phyloP scores from a whole-genome alignment of 371 early-diverging fungal species.

The Phascolomyces articulosus region DNA sequence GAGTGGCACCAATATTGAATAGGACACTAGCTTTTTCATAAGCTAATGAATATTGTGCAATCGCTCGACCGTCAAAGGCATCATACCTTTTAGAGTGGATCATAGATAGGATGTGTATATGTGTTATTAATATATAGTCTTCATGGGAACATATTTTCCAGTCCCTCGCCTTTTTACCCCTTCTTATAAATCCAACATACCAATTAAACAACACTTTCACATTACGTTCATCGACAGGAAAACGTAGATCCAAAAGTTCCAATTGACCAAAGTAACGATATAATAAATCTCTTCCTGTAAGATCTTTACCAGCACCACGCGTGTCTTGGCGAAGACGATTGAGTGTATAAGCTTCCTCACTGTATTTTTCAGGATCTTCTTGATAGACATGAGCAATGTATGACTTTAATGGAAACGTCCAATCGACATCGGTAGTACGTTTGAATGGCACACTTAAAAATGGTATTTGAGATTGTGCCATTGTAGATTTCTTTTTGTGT shows the following conservation, averaged over 20 bases:
- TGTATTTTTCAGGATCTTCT: slow-evolving; percentile 91
- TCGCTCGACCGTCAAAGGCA: slow-evolving; percentile 67
- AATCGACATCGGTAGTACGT: slow-evolving; percentile 90
- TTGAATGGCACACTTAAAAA: slow-evolving; percentile 72
- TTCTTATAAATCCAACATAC: slow-evolving; percentile 47
- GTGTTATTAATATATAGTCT: neutral
- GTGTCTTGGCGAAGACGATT: slow-evolving; percentile 94
- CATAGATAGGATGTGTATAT: too few relatives aligned
- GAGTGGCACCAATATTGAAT: slow-evolving; percentile 89
- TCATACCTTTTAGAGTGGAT: slow-evolving; percentile 92
- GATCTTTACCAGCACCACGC: slow-evolving; percentile 91
- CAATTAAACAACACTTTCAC: slow-evolving; percentile 89
- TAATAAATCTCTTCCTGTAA: slow-evolving; percentile 89
- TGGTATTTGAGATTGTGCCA: slow-evolving; percentile 57
- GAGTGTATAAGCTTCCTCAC: slow-evolving; percentile 80
- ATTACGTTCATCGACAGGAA: slow-evolving; percentile 90
- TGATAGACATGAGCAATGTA: slow-evolving; percentile 88
- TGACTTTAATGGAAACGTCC: slow-evolving; percentile 76
- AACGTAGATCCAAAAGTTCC: slow-evolving; percentile 90
- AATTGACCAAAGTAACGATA: slow-evolving; percentile 96
- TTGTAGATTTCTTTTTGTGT: slow-evolving; percentile 4
- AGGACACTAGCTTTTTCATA: slow-evolving; percentile 97
- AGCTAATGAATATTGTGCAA: slow-evolving; percentile 86
- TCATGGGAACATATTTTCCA: too few relatives aligned
- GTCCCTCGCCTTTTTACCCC: neutral